These are phyloP conservation scores for Irpex sp. DNA, from an alignment of 1,284 basidiomycete species.

Conservation along the genomic window DNA sequence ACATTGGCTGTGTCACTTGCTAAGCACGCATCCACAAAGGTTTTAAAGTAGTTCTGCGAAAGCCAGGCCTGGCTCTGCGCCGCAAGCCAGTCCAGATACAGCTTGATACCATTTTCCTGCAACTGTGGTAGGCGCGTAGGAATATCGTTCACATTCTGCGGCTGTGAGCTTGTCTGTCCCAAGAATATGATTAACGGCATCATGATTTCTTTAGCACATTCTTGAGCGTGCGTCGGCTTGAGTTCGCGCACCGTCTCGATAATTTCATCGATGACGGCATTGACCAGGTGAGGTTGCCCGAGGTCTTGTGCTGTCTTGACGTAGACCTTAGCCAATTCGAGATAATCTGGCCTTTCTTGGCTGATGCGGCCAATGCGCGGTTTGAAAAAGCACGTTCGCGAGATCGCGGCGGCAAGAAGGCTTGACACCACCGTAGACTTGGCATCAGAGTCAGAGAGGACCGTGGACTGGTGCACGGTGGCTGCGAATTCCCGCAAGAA, in stretches of 20 bases:
- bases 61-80: too few species aligned
- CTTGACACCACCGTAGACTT: not conserved
- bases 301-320: not conserved
- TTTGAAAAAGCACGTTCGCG: not conserved
- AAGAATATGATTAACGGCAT: not conserved
- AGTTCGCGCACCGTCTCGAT: too few species aligned
- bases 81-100: too few species aligned
- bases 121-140: not conserved
- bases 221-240: not conserved
- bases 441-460: not conserved
- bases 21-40: too few species aligned
- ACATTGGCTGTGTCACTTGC: too few species aligned
- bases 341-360: too few species aligned
- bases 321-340: not conserved
- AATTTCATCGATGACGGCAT: not conserved
- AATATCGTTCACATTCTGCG: not conserved
- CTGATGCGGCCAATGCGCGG: too few species aligned
- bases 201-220: not conserved
- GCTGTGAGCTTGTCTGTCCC: too few species aligned
- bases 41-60: too few species aligned
- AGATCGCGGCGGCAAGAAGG: not conserved
- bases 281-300: not conserved
- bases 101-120: not conserved
- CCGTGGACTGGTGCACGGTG: not conserved
- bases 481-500: constrained; percentile 3